Percentiles rank a stretch among this genome's conserved stretches.
phyloP scores from a whole-genome alignment of 139 green algal species.

The Eudorina sp. region DNA sequence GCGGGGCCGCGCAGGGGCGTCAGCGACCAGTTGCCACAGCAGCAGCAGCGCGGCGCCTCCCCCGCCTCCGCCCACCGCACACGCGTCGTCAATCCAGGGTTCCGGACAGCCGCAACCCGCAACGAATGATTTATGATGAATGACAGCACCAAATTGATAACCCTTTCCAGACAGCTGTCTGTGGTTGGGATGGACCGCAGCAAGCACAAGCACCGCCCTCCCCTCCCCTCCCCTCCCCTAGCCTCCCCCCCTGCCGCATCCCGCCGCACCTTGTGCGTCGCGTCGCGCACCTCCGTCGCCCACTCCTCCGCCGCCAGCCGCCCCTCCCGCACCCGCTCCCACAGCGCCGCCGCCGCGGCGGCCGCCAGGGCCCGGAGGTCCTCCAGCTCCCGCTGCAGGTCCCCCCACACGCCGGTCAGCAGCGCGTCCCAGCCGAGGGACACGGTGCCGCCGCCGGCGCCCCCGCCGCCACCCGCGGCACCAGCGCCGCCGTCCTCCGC shows the following conservation, averaged over 20 bases:
- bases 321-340: background rate
- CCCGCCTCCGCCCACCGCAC: too few relatives aligned
- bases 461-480: background rate
- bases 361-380: background rate
- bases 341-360: background rate
- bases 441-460: background rate
- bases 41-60: too few relatives aligned
- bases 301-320: conserved; percentile 1
- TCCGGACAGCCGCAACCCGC: too few relatives aligned
- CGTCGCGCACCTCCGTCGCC: background rate
- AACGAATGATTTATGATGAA: too few relatives aligned
- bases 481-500: background rate
- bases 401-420: background rate
- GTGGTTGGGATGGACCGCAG: too few relatives aligned
- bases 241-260: background rate
- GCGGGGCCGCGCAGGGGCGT: too few relatives aligned
- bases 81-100: too few relatives aligned
- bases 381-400: conserved; percentile 9
- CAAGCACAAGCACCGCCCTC: too few relatives aligned
- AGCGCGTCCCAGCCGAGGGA: conserved; percentile 37
- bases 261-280: background rate
- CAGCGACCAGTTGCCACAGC: too few relatives aligned
- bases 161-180: too few relatives aligned
- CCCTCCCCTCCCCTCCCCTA: background rate
- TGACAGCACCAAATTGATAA: too few relatives aligned